Evolutionary conservation across 169 alveolate genomes (phyloP), one percentile per base, ranked within the genome.

Genomic region (Theileria annulata): DNA sequence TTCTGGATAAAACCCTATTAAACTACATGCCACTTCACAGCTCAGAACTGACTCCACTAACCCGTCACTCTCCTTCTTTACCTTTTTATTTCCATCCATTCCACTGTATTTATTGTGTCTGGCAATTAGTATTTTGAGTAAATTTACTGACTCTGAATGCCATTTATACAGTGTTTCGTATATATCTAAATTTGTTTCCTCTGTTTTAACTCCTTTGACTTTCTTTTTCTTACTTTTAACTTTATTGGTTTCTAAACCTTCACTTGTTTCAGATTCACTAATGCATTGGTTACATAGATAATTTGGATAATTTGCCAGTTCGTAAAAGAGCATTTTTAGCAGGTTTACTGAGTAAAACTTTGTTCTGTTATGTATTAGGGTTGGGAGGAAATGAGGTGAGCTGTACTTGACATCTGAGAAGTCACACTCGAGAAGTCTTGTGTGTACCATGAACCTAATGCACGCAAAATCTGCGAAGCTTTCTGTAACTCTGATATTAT

Each of bases 371-470:
- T 56, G 66, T 56, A 56, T 56, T 56, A 56, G n/a, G n/a, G 28
- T 21, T 19, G 28, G 66, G 3, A 56, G 66, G 30, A 19, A 21
- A 8, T 56, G 66, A 1, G 31, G 30, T 25, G 66, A 56, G 28
- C 17, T 56, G n/a, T 56, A 56, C 66, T 56, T 56, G 9, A 56
- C 66, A 25, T 56, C 66, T 56, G 66, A 19, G 30, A 56, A 56
- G 66, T 19, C 33, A 19, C 33, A 2, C 27, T 56, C 66, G 3
- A 56, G 66, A 8, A 56, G 30, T 8, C 66, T 56, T 15, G 31
- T 56, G n/a, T 56, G 66, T 56, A 25, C 66, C 35, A 56, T 56
- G 66, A 56, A 56, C 66, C 66, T 56, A 4, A 56, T 56, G n/a
- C 66, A 56, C 28, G 66, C 66, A 4, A 56, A 25, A 25, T 56